Conservation (phyloP, 805 yeast species). For the Candida vaughaniae region DNA sequence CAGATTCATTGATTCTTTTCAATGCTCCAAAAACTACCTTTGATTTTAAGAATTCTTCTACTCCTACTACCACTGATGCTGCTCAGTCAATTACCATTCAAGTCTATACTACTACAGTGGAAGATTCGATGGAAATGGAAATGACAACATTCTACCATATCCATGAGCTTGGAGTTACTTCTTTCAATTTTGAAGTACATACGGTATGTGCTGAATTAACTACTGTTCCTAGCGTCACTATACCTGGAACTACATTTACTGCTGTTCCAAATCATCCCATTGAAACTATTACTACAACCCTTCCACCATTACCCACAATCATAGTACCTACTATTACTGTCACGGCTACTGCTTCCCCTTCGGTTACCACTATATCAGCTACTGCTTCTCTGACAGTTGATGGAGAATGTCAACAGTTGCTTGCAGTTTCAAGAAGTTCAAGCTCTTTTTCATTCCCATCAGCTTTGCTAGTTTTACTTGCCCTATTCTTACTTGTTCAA, state of each 20-base stretch:
- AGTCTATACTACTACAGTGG: background rate
- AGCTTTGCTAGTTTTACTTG: too few relatives aligned
- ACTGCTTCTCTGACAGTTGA: too few relatives aligned
- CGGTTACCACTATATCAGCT: background rate
- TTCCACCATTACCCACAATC: too few relatives aligned
- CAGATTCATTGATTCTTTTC: background rate
- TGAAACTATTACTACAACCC: too few relatives aligned
- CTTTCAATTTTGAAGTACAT: background rate
- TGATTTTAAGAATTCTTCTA: slow-evolving; percentile 1
- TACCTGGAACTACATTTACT: too few relatives aligned
- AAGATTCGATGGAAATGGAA: background rate
- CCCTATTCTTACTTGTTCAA: too few relatives aligned
- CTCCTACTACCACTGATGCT: background rate
- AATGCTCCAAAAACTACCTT: background rate
- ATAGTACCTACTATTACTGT: background rate
- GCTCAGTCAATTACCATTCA: background rate
- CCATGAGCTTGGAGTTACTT: background rate
- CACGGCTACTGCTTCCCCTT: background rate
- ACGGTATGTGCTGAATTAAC: background rate
- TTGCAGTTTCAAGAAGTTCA: too few relatives aligned
- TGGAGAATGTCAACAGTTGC: too few relatives aligned
- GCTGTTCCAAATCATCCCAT: too few relatives aligned
- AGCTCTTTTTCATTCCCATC: too few relatives aligned
- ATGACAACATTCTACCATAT: background rate
- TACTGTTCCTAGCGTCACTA: background rate